These are phyloP conservation scores for Neostapfia colusana DNA, from an alignment of 176 grass and related monocot genomes.

Conservation along the genomic window DNA sequence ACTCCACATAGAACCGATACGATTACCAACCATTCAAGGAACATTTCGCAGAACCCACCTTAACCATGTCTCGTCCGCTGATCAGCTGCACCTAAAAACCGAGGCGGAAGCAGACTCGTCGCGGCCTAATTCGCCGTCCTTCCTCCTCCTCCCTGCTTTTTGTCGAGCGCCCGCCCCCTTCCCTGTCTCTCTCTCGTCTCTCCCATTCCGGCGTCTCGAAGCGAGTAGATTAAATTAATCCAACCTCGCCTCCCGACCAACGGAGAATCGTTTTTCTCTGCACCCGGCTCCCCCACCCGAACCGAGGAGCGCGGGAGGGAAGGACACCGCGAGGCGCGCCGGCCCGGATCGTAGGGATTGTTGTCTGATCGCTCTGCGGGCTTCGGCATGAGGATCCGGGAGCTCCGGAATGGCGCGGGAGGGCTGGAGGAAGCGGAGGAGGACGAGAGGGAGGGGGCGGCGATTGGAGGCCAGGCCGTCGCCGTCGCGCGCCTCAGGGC, in stretches of 20 bases:
- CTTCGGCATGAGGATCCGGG: constrained; percentile 54
- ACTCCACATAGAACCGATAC: not conserved
- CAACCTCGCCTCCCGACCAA: constrained; percentile 8
- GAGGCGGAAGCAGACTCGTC: not conserved
- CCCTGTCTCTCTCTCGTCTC: not conserved
- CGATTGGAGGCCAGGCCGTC: constrained; percentile 18
- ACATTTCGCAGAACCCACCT: not conserved
- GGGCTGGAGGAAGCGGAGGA: constrained; percentile 14
- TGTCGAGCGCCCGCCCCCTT: not conserved
- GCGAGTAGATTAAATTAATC: constrained; percentile 27
- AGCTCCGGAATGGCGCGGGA: constrained; percentile 42
- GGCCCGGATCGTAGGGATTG: constrained; percentile 14
- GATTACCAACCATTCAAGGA: not conserved
- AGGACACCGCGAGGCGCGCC: not conserved
- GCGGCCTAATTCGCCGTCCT: constrained; percentile 17
- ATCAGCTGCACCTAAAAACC: not conserved
- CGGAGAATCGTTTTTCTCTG: not conserved
- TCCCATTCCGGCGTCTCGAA: constrained; percentile 30
- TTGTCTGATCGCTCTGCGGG: too few species aligned
- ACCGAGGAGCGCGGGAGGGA: constrained; percentile 23
- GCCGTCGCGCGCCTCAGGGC: constrained; percentile 38
- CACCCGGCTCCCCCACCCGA: not conserved
- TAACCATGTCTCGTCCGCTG: not conserved
- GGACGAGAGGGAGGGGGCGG: constrained; percentile 13
- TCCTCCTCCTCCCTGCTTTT: not conserved